Conservation (phyloP, 2,329 filamentous ascomycete genomes). For the Chaetomiaceae sp. region DNA sequence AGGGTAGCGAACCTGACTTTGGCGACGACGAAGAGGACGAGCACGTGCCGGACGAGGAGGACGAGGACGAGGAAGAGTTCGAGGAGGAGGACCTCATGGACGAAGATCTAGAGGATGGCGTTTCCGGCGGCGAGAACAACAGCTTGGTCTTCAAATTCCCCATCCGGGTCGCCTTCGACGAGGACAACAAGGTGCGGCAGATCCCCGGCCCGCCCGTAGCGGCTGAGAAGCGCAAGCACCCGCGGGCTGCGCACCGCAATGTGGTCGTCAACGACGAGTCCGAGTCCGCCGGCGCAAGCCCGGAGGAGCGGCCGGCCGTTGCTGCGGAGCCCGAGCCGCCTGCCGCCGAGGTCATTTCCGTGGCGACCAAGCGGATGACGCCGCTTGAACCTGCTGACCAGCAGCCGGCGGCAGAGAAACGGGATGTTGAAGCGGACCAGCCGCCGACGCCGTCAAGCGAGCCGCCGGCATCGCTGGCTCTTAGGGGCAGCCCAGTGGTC, state of each 20-base stretch:
- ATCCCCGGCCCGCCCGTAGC: conserved; percentile 23
- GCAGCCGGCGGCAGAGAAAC: not conserved
- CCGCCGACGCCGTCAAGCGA: conserved; percentile 25
- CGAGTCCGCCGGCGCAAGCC: conserved; percentile 16
- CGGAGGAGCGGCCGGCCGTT: conserved; percentile 28
- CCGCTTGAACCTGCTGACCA: not conserved
- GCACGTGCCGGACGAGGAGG: conserved; percentile 54
- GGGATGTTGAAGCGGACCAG: no score
- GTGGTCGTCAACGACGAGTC: conserved; percentile 24
- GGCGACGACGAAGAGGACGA: conserved; percentile 68
- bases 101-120: conserved; percentile 43
- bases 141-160: conserved; percentile 72
- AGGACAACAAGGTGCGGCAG: conserved; percentile 30
- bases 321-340: conserved; percentile 23
- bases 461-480: conserved; percentile 44
- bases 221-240: conserved; percentile 15
- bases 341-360: conserved; percentile 22
- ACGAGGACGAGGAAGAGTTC: conserved; percentile 52
- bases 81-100: conserved; percentile 46
- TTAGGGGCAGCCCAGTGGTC: conserved; percentile 58
- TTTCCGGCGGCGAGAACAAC: conserved; percentile 13
- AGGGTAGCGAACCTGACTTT: conserved; percentile 66
- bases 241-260: conserved; percentile 20
- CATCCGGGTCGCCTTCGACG: conserved; percentile 38
- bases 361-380: conserved; percentile 18